Percentiles rank a stretch among this genome's conserved stretches.
These are phyloP conservation scores for Gilbertella persicaria DNA, from an alignment of 371 early-diverging fungal genomes.

Conservation along the genomic window DNA sequence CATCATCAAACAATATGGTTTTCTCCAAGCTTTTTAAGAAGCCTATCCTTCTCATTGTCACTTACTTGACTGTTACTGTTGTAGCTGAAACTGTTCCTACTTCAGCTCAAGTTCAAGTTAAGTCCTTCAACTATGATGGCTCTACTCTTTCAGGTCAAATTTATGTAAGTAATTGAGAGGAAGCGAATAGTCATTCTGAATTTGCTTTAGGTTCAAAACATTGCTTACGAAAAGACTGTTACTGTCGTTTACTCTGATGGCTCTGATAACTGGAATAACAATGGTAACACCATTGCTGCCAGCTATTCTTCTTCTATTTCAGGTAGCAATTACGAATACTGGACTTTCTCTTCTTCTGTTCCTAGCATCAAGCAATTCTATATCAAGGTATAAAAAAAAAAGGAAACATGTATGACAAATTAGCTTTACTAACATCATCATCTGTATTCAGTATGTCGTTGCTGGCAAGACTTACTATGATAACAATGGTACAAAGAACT, in stretches of 20 bases:
- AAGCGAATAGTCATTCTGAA: not conserved
- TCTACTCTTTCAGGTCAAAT: slow-evolving; percentile 27
- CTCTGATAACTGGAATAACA: slow-evolving; percentile 30
- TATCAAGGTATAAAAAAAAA: slow-evolving; percentile 19
- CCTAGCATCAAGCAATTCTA: slow-evolving; percentile 42
- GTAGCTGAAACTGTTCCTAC: slow-evolving; percentile 15
- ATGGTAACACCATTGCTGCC: slow-evolving; percentile 21
- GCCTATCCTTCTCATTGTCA: slow-evolving; percentile 6
- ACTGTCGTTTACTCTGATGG: slow-evolving; percentile 33
- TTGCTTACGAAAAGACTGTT: slow-evolving; percentile 40
- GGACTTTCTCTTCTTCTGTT: slow-evolving; percentile 37
- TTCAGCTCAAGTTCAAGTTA: slow-evolving; percentile 17
- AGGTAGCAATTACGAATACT: slow-evolving; percentile 39
- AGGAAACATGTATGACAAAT: not conserved
- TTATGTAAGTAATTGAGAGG: slow-evolving; percentile 24
- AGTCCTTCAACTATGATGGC: slow-evolving; percentile 22
- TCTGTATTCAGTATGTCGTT: slow-evolving; percentile 30
- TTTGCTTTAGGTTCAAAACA: slow-evolving; percentile 31
- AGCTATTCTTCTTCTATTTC: slow-evolving; percentile 19
- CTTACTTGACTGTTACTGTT: slow-evolving; percentile 6
- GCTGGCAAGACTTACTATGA: slow-evolving; percentile 42
- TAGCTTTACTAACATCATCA: not conserved
- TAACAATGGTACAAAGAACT: slow-evolving; percentile 26
- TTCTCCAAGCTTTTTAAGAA: slow-evolving; percentile 4
- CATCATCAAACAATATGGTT: not conserved